Base-by-base conservation (phyloP, 106 monocot genomes). In the Acorus gramineus region DNA sequence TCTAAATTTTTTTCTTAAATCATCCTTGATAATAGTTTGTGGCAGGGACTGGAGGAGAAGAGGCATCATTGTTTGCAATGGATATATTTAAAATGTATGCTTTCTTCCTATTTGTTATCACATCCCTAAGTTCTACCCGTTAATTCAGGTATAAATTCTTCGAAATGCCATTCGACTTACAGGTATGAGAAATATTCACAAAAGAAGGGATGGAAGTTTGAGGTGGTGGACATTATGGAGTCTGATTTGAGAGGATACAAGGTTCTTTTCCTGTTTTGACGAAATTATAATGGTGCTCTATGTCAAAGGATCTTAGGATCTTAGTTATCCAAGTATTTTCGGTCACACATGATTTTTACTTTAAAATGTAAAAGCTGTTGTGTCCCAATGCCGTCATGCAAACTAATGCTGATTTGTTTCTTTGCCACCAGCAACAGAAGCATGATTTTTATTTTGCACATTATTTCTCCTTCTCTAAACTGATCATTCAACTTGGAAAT, bases 1-100 rank as follows among this genome's bases (percentile, higher is more conserved):
- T 57, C 46, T 5, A 44, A 4, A 68, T 65, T 14, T 14, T 47
- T 14, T 44, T 46, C 63, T 42, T 44, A 50, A 47, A 59, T 46
- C 61, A 43, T 68, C 44, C 44, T 54, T 74, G 57, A 59, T 59
- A n/a, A 52, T 70, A 53, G 46, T 63, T 55, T 66, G 2, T 66
- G 43, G 10, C 59, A 95, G 94, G 90, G 13, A 91, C 96, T 74
- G 96, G 96, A 61, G 96, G 96, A 14, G 96, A 96, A 72, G 96
- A 96, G 72, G 96, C 96, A 68, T 96, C 96, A 60, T 71, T 96
- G 11, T 96, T 96, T 75, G 96, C 96, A 46, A 90, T 96, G 96
- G 87, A 96, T 73, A 71, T 96, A 73, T 96, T 96, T 56, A 87
- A 81, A 74, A 91, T 96, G 96, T 90, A 80, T 62, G 74, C 46